Base-by-base conservation (phyloP, 2,329 filamentous ascomycete species). In the Periconia sp. region DNA sequence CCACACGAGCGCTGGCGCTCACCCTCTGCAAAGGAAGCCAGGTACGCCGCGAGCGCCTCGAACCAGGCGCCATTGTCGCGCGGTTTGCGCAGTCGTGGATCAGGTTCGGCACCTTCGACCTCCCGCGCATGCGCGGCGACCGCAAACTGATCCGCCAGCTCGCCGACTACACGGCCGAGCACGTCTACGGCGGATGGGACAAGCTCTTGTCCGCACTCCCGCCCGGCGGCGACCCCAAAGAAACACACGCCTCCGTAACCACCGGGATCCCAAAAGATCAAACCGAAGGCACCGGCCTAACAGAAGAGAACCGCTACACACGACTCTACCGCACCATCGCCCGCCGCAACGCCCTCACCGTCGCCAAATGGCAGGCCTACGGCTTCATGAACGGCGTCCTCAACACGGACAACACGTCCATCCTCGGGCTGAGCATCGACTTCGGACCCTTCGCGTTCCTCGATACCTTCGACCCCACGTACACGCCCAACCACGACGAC, bases 351-450 rank as follows among this genome's bases (percentile, higher is more conserved):
- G 94, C 94, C 1, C 81, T 82, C 54, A 95, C 90, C 0, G 92
- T 97, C 1, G 94, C 94, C 11, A 84, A 88, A 61, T 97, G 94
- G 93, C 95, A 99, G 77, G 92, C 91, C 0, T 97, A 97, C 68
- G 94, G 91, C n/a, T 99, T 99, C 77, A 97, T 96, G 82, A 99
- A 99, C 66, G 94, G 94, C 44, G 94, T 99, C 3, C 80, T 99
- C 53, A 99, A 99, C 75, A 97, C 94, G 0, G 94, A 99, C 71
- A 99, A 99, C 72, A 99, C 94, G 0, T 96, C 92, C 0, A 83
- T 99, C 47, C 87, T 87, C 51, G 94, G 94, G 0, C 77, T 99
- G 0, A 93, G 89, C 6, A 88, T 99, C 58, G 94, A 99, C 74
- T 99, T 92, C 69, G 94, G 94, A 0, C 94, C 94, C 0, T 99